phyloP scores from a whole-genome alignment of 257 asterid species.

The Rhazya stricta region DNA sequence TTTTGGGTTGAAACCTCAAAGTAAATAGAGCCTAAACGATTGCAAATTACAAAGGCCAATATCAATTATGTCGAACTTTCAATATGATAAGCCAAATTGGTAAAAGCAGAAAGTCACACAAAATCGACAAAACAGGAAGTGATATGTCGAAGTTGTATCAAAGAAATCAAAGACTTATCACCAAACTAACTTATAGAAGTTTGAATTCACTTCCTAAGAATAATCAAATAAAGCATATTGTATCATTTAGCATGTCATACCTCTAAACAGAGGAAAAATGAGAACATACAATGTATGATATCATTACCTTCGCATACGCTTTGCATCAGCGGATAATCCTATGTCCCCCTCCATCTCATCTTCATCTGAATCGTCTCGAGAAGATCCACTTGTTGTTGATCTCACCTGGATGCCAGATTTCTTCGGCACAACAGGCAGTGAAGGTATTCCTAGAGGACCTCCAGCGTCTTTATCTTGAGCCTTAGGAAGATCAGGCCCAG shows the following conservation, averaged over 20 bases:
- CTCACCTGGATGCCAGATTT: slow-evolving; percentile 56
- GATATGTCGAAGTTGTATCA: neutral
- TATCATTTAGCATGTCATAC: neutral
- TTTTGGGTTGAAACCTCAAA: too few species aligned
- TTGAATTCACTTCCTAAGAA: neutral
- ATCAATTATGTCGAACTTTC: neutral
- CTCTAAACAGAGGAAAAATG: slow-evolving; percentile 7
- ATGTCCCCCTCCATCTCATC: slow-evolving; percentile 86
- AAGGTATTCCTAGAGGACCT: slow-evolving; percentile 46
- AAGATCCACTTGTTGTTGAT: slow-evolving; percentile 87
- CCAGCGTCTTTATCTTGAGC: slow-evolving; percentile 50
- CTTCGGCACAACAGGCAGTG: slow-evolving; percentile 48
- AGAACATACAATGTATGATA: slow-evolving; percentile 8
- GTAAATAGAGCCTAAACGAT: too few species aligned
- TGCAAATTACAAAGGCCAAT: neutral
- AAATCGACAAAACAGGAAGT: neutral
- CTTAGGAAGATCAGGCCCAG: slow-evolving; percentile 43
- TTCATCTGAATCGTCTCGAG: slow-evolving; percentile 82
- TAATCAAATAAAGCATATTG: neutral
- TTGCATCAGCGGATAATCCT: slow-evolving; percentile 76
- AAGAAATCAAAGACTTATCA: neutral
- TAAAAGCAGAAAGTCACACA: neutral
- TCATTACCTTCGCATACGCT: slow-evolving; percentile 83
- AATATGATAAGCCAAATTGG: too few species aligned
- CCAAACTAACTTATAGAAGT: neutral